phyloP scores from a whole-genome alignment of 2,329 filamentous ascomycete genomes.

The Leptographium flavum region DNA sequence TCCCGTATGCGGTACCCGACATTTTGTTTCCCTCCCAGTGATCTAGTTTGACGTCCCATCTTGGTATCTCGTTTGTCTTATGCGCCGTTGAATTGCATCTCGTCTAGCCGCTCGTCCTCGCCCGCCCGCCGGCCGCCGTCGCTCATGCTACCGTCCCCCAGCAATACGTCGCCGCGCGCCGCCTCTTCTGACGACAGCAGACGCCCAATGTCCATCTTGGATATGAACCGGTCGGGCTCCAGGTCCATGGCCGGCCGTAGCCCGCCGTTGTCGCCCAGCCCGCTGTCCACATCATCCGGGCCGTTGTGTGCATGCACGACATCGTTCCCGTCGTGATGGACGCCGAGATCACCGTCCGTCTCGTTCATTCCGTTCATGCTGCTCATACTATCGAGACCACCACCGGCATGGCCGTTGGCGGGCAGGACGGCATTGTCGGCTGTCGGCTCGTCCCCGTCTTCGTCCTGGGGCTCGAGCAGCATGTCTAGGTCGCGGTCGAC shows the following conservation, averaged over 20 bases:
- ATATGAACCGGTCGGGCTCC: slow-evolving; percentile 9
- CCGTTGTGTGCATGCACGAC: neutral
- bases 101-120: slow-evolving; percentile 10
- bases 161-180: neutral
- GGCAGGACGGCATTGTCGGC: neutral
- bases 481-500: slow-evolving; percentile 37
- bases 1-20: neutral
- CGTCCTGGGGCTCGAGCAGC: slow-evolving; percentile 32
- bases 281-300: neutral
- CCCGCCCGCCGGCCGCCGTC: neutral
- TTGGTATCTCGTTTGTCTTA: neutral
- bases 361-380: neutral
- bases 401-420: neutral
- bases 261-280: neutral
- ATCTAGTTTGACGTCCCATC: neutral
- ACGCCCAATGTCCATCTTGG: slow-evolving; percentile 12
- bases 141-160: neutral
- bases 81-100: slow-evolving; percentile 8
- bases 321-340: neutral
- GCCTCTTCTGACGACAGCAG: slow-evolving; percentile 10
- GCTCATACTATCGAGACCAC: neutral
- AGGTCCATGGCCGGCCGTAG: slow-evolving; percentile 5
- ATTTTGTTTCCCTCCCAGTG: neutral
- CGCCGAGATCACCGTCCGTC: neutral
- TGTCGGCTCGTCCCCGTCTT: slow-evolving; percentile 20